Evolutionary conservation across 768 basidiomycete species (phyloP).

Genomic region (Artomyces pyxidatus): DNA sequence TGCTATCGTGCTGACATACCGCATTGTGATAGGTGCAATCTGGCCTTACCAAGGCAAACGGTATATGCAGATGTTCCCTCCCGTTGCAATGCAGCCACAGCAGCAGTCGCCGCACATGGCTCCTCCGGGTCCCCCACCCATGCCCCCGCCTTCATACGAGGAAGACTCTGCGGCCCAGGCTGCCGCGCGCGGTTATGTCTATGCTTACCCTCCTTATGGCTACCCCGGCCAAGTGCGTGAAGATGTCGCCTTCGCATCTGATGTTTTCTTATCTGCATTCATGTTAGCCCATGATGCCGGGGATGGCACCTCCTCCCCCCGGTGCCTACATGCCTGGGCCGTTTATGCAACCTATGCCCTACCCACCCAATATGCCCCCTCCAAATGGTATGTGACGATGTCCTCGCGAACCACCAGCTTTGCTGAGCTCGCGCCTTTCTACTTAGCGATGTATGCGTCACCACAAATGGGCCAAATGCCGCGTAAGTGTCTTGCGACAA

Average conservation of each 20-base stretch:
- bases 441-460: constrained; percentile 79
- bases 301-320: constrained; percentile 75
- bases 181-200: constrained; percentile 49
- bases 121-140: constrained; percentile 59
- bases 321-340: constrained; percentile 72
- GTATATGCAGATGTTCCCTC: constrained; percentile 70
- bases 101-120: constrained; percentile 59
- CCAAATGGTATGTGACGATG: constrained; percentile 50
- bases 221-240: constrained; percentile 66
- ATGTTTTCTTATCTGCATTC: constrained; percentile 4
- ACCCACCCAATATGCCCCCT: constrained; percentile 67
- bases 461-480: constrained; percentile 85
- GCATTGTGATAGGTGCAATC: constrained; percentile 40
- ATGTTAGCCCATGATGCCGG: constrained; percentile 71
- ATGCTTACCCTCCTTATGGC: constrained; percentile 65
- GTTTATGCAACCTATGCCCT: constrained; percentile 82
- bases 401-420: constrained; percentile 1
- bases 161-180: constrained; percentile 63
- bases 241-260: constrained; percentile 2
- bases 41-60: constrained; percentile 93
- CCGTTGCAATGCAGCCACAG: constrained; percentile 48
- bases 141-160: constrained; percentile 72
- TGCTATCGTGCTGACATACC: background rate
- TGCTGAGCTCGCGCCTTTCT: constrained; percentile 6
- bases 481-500: constrained; percentile 41